A percentile compares a stretch with the other conserved stretches of the same genome.
These are phyloP conservation scores for Scheffersomyces parashehatae DNA, from an alignment of 1,139 yeast species.

Conservation along the genomic window DNA sequence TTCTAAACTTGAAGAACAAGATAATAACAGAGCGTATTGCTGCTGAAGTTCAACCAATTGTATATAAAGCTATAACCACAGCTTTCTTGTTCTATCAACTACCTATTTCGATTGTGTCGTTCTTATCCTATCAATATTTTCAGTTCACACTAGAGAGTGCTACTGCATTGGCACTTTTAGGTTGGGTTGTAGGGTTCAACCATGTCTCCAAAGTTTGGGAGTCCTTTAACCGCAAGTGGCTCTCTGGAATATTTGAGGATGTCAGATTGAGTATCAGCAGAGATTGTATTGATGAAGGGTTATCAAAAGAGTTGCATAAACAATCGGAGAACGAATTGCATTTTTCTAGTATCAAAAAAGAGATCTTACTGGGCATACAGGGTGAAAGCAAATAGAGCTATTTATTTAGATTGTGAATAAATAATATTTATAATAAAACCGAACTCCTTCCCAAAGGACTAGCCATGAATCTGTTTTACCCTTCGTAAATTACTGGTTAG, in stretches of 20 bases:
- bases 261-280: constrained; percentile 36
- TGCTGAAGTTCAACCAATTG: constrained; percentile 41
- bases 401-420: too few species aligned
- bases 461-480: too few species aligned
- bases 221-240: constrained; percentile 30
- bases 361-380: constrained; percentile 14
- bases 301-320: constrained; percentile 33
- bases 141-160: constrained; percentile 36
- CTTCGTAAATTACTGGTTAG: too few species aligned
- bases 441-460: too few species aligned
- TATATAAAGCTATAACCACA: constrained; percentile 27
- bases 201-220: constrained; percentile 44
- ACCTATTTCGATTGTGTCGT: constrained; percentile 37
- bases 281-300: constrained; percentile 41
- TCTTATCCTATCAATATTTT: constrained; percentile 34
- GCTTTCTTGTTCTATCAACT: constrained; percentile 42
- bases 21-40: constrained; percentile 28
- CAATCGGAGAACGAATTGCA: constrained; percentile 23
- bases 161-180: constrained; percentile 37
- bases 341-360: constrained; percentile 16
- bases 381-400: not conserved
- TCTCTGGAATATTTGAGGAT: constrained; percentile 31
- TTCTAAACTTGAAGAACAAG: constrained; percentile 29
- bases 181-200: constrained; percentile 47
- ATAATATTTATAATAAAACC: too few species aligned